Conservation (phyloP, 371 early-diverging fungal species). For the Encephalitozoon hellem region DNA sequence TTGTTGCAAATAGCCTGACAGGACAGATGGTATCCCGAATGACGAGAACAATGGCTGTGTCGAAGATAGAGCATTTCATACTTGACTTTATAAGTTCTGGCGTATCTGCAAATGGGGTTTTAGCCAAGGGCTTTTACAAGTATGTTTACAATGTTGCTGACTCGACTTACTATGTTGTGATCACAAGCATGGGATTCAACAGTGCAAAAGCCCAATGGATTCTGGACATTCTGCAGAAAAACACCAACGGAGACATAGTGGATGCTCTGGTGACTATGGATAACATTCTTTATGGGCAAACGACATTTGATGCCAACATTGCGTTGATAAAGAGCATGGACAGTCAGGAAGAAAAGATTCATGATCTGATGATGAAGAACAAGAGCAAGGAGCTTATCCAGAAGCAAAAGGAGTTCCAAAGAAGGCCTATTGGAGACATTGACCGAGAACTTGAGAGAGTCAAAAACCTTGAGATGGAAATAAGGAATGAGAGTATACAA, state of each 20-base stretch:
- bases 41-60: neutral
- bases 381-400: slow-evolving; percentile 36
- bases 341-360: slow-evolving; percentile 56
- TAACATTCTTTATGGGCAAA: slow-evolving; percentile 22
- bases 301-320: slow-evolving; percentile 9
- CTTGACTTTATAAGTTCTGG: slow-evolving; percentile 23
- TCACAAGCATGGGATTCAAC: neutral
- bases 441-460: slow-evolving; percentile 12
- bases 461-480: slow-evolving; percentile 16
- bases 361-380: slow-evolving; percentile 54
- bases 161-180: slow-evolving; percentile 8
- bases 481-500: neutral
- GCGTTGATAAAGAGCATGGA: slow-evolving; percentile 43
- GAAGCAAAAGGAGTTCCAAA: slow-evolving; percentile 36
- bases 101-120: neutral
- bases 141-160: slow-evolving; percentile 19
- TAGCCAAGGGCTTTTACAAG: slow-evolving; percentile 28
- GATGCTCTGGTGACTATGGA: slow-evolving; percentile 42
- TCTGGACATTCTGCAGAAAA: slow-evolving; percentile 16
- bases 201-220: neutral
- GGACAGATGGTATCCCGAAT: slow-evolving; percentile 21
- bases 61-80: slow-evolving; percentile 39
- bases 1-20: slow-evolving; percentile 20
- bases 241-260: slow-evolving; percentile 12
- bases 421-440: neutral